A percentile compares a stretch with the other conserved stretches of the same genome.
Conservation (phyloP, 1,284 basidiomycete genomes). For the Garcileccinum viscosum region DNA sequence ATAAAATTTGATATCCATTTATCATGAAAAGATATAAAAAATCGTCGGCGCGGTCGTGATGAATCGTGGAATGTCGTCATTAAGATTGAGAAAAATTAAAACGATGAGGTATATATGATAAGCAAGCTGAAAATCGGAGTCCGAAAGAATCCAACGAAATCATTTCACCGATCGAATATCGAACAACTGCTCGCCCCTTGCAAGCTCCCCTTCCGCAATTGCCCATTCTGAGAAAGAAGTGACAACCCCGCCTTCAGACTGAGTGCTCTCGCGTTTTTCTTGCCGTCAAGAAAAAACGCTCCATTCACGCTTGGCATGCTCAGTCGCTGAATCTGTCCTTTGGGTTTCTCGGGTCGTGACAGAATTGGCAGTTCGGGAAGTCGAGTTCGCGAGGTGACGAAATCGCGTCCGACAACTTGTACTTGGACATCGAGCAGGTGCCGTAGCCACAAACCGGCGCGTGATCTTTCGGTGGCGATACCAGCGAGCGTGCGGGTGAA, state of each 20-base stretch:
- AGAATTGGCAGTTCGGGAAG: slow-evolving; percentile 51
- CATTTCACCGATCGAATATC: too few relatives aligned
- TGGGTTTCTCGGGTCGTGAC: slow-evolving; percentile 61
- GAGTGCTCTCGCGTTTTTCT: slow-evolving; percentile 51
- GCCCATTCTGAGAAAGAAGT: slow-evolving; percentile 47
- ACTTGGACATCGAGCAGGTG: slow-evolving; percentile 60
- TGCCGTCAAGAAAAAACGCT: slow-evolving; percentile 57
- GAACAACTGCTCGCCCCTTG: slow-evolving; percentile 47
- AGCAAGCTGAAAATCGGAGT: too few relatives aligned
- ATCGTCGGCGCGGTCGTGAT: too few relatives aligned
- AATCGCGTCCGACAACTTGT: slow-evolving; percentile 39
- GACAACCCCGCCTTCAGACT: slow-evolving; percentile 37
- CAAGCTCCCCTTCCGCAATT: slow-evolving; percentile 49
- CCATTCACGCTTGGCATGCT: slow-evolving; percentile 74
- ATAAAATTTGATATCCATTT: too few relatives aligned
- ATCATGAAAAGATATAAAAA: too few relatives aligned
- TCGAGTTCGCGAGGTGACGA: slow-evolving; percentile 46
- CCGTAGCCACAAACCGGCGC: slow-evolving; percentile 69
- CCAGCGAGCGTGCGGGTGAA: slow-evolving; percentile 31
- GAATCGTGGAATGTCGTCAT: too few relatives aligned
- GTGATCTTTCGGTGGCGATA: slow-evolving; percentile 46
- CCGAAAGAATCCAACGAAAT: too few relatives aligned
- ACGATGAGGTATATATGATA: too few relatives aligned
- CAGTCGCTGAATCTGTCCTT: slow-evolving; percentile 75
- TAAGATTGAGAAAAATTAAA: too few relatives aligned